Evolutionary conservation across 225 moss, liverwort and hornwort genomes (phyloP).

Genomic region (Marchantia paleacea): DNA sequence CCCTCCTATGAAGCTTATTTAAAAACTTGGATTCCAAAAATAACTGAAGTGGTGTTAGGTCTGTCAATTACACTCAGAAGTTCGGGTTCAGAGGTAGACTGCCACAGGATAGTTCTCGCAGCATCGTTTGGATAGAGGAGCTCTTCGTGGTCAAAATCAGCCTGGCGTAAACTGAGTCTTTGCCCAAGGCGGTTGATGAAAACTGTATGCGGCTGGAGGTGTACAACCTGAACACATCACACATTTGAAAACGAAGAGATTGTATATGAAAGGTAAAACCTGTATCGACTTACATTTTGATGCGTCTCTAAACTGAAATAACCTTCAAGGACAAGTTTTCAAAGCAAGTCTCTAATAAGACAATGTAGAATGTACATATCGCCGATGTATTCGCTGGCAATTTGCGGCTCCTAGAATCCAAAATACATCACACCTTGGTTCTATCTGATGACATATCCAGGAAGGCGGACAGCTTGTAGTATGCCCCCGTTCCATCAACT

Average conservation of each 20-base stretch:
- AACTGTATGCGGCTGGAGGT: conserved; percentile 87
- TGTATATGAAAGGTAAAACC: background rate
- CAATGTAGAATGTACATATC: no score
- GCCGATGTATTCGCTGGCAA: no score
- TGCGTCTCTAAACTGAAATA: background rate
- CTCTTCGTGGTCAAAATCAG: conserved; percentile 66
- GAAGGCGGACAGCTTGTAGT: conserved; percentile 90
- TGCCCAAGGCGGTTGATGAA: conserved; percentile 87
- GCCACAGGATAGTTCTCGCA: conserved; percentile 81
- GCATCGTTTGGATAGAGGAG: conserved; percentile 81
- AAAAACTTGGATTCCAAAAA: background rate
- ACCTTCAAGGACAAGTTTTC: no score
- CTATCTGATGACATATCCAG: conserved; percentile 97
- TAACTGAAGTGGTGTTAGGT: background rate
- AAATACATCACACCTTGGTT: conserved; percentile 51
- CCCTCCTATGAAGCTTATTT: no score
- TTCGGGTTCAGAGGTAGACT: conserved; percentile 68
- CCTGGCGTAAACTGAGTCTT: conserved; percentile 70
- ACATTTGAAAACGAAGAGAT: background rate
- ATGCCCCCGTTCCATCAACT: conserved; percentile 72
- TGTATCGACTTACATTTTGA: background rate
- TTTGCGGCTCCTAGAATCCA: no score
- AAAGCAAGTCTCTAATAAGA: no score
- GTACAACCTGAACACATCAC: conserved; percentile 58
- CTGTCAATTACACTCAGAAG: conserved; percentile 55